Percentiles rank a stretch among this genome's conserved stretches.
Conservation (phyloP, 169 alveolate species). For the Cardiosporidium cionae region DNA sequence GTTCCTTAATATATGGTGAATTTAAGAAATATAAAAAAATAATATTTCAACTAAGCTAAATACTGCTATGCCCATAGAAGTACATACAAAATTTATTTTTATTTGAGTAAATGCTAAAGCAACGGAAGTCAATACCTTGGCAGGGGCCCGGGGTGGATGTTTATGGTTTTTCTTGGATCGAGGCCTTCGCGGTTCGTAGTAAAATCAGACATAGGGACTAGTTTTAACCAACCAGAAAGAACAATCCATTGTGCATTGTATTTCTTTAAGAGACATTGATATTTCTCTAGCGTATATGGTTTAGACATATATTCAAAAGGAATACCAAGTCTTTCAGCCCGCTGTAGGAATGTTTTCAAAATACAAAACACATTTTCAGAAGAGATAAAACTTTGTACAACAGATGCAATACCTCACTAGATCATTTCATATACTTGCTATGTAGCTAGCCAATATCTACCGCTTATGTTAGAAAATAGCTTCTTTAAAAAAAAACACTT, state of each 20-base stretch:
- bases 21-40: too few relatives aligned
- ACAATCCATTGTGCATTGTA: neutral
- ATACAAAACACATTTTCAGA: too few relatives aligned
- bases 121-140: neutral
- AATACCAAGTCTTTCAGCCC: neutral
- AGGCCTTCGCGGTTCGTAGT: neutral
- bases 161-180: neutral
- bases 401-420: too few relatives aligned
- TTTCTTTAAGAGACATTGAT: neutral
- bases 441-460: too few relatives aligned
- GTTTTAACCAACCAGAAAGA: slow-evolving; percentile 11
- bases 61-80: neutral
- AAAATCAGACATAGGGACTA: neutral
- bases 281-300: neutral
- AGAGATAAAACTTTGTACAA: too few relatives aligned
- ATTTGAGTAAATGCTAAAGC: neutral
- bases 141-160: slow-evolving; percentile 11
- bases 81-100: neutral
- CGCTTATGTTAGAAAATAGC: too few relatives aligned
- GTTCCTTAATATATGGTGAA: too few relatives aligned
- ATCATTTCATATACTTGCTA: too few relatives aligned
- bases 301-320: neutral
- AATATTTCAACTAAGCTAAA: too few relatives aligned
- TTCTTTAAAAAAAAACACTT: too few relatives aligned
- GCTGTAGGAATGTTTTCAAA: too few relatives aligned